Percentiles rank a stretch among this genome's conserved stretches.
Conservation (phyloP, 2,329 filamentous ascomycete species). For the Apiospora malaysiana region DNA sequence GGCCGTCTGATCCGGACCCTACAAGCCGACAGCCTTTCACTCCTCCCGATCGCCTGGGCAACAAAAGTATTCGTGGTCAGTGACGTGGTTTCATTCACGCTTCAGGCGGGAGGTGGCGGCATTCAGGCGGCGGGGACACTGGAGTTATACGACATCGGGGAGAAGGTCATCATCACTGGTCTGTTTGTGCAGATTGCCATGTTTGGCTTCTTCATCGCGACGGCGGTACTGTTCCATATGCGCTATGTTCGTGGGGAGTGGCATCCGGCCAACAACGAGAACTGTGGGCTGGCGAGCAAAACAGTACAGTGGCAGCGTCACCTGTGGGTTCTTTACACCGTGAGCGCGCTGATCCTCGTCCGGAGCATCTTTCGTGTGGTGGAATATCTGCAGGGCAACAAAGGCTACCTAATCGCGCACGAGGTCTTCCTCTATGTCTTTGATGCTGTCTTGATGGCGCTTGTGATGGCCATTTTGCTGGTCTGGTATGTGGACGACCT, state of each 20-base stretch:
- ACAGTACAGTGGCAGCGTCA: slow-evolving; percentile 34
- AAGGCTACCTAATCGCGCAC: slow-evolving; percentile 34
- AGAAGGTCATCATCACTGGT: slow-evolving; percentile 54
- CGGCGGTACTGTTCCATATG: slow-evolving; percentile 49
- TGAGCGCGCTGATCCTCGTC: slow-evolving; percentile 40
- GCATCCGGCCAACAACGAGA: background rate
- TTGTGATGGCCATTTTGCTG: slow-evolving; percentile 18
- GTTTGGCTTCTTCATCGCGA: slow-evolving; percentile 55
- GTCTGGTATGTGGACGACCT: slow-evolving; percentile 21
- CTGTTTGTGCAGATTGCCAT: slow-evolving; percentile 56
- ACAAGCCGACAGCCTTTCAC: slow-evolving; percentile 44
- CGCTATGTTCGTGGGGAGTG: slow-evolving; percentile 7
- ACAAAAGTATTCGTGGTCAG: slow-evolving; percentile 54
- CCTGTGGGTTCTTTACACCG: slow-evolving; percentile 24
- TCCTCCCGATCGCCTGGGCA: slow-evolving; percentile 47
- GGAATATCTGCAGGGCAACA: slow-evolving; percentile 42
- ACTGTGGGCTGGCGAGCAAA: background rate
- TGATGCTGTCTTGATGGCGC: slow-evolving; percentile 37
- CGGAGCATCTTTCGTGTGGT: slow-evolving; percentile 44
- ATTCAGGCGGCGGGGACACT: slow-evolving; percentile 30
- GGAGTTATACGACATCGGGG: slow-evolving; percentile 38
- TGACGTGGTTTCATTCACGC: slow-evolving; percentile 51
- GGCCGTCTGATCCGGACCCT: slow-evolving; percentile 43
- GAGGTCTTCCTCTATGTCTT: slow-evolving; percentile 38
- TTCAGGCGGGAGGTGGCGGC: slow-evolving; percentile 41